Evolutionary conservation across 768 basidiomycete species (phyloP).

Genomic region (Leccinum sublutescens): DNA sequence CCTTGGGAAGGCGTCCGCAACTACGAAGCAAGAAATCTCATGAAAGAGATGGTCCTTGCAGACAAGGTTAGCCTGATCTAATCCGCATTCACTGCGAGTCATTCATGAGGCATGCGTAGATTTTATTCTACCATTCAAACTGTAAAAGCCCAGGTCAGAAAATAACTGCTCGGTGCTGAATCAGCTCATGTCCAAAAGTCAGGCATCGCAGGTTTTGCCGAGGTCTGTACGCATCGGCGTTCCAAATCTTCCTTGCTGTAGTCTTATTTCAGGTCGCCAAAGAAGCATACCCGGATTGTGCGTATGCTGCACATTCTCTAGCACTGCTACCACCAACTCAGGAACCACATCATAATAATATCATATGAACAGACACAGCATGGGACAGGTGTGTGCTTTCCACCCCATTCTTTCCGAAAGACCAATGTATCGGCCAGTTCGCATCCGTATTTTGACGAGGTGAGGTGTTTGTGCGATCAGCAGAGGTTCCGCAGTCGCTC

Average conservation of each 20-base stretch:
- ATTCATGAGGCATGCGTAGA: constrained; percentile 40
- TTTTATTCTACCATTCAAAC: constrained; percentile 86
- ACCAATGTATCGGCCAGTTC: constrained; percentile 32
- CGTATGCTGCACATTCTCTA: constrained; percentile 28
- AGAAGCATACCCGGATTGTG: constrained; percentile 90
- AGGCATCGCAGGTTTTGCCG: constrained; percentile 82
- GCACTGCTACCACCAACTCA: constrained; percentile 8
- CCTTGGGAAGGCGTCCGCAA: constrained; percentile 90
- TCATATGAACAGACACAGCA: constrained; percentile 65
- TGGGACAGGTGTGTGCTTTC: constrained; percentile 70
- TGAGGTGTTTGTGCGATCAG: constrained; percentile 32
- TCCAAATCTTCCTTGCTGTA: constrained; percentile 6
- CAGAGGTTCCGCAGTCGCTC: background rate
- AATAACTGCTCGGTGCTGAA: background rate
- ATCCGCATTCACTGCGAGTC: background rate
- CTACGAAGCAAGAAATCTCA: constrained; percentile 77
- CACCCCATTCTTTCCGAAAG: constrained; percentile 2
- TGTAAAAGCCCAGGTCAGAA: constrained; percentile 73
- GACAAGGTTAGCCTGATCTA: constrained; percentile 55
- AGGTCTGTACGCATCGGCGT: constrained; percentile 44
- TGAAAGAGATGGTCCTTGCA: constrained; percentile 75
- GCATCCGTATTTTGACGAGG: constrained; percentile 82
- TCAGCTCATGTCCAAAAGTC: constrained; percentile 5
- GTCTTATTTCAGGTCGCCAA: constrained; percentile 55
- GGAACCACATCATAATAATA: background rate